Evolutionary conservation across 2,329 filamentous ascomycete species (phyloP).

Genomic region (Fusarium hostae): DNA sequence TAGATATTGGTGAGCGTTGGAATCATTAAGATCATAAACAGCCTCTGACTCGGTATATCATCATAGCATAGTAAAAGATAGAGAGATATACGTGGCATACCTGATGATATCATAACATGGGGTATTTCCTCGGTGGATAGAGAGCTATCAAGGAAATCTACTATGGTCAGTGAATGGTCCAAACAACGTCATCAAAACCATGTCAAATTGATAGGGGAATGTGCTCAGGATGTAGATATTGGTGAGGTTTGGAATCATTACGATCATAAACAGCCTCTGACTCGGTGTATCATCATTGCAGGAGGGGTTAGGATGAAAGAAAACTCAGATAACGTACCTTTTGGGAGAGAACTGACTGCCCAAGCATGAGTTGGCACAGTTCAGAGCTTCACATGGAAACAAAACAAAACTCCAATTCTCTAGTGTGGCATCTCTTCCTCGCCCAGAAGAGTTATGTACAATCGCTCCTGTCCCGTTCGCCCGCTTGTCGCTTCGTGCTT

Average conservation of each 20-base stretch:
- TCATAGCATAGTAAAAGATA: conserved; percentile 47
- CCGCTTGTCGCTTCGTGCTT: conserved; percentile 36
- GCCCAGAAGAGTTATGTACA: conserved; percentile 54
- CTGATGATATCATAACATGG: conserved; percentile 6
- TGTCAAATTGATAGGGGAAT: not conserved
- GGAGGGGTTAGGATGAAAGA: not conserved
- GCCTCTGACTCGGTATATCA: conserved; percentile 57
- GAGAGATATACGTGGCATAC: conserved; percentile 33
- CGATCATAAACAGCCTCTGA: conserved; percentile 63
- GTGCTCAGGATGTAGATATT: conserved; percentile 39
- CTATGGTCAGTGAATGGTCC: conserved; percentile 6
- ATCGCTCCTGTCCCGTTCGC: conserved; percentile 44
- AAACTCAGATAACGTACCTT: conserved; percentile 41
- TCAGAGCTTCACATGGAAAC: conserved; percentile 44
- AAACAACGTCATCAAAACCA: not conserved
- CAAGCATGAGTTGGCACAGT: conserved; percentile 39
- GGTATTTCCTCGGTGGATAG: not conserved
- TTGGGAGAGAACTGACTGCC: conserved; percentile 21
- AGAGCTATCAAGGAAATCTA: not conserved
- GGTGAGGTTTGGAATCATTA: conserved; percentile 54
- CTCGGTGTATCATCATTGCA: conserved; percentile 56
- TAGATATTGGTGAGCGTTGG: conserved; percentile 49
- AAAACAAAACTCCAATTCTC: conserved; percentile 55
- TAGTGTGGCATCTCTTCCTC: conserved; percentile 52
- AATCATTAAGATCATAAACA: conserved; percentile 61